phyloP scores from a whole-genome alignment of 345 rosid genomes.

The Psidium friedrichsthalianum region DNA sequence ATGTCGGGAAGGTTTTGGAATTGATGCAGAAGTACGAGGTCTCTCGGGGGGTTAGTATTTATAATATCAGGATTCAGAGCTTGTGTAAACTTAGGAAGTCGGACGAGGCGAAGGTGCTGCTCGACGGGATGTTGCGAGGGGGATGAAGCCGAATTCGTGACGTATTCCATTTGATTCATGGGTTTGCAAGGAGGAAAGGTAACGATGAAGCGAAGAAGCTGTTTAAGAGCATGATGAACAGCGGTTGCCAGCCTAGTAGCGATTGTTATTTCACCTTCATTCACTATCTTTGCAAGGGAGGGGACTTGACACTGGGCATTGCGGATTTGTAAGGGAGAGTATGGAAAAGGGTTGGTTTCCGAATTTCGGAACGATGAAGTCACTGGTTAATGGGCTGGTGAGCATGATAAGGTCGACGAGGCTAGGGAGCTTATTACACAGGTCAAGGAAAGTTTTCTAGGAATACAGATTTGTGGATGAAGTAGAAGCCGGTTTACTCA shows the following conservation, averaged over 20 bases:
- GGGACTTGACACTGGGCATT: slow-evolving; percentile 61
- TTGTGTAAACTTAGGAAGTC: slow-evolving; percentile 54
- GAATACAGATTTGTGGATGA: slow-evolving; percentile 52
- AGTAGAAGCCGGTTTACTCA: slow-evolving; percentile 55
- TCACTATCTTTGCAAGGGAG: slow-evolving; percentile 44
- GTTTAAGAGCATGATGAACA: slow-evolving; percentile 43
- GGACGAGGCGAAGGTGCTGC: slow-evolving; percentile 48
- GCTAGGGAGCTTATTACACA: slow-evolving; percentile 41
- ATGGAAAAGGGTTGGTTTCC: slow-evolving; percentile 75
- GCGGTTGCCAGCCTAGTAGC: slow-evolving; percentile 40
- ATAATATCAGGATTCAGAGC: slow-evolving; percentile 56
- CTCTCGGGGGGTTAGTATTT: slow-evolving; percentile 17
- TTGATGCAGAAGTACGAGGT: slow-evolving; percentile 48
- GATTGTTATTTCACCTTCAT: slow-evolving; percentile 45
- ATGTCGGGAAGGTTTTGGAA: slow-evolving; percentile 51
- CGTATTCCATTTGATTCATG: slow-evolving; percentile 57
- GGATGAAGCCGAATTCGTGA: slow-evolving; percentile 35
- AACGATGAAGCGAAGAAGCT: slow-evolving; percentile 55
- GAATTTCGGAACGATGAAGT: slow-evolving; percentile 42
- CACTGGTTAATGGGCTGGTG: slow-evolving; percentile 55
- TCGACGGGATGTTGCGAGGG: slow-evolving; percentile 38
- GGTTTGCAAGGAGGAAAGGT: slow-evolving; percentile 55
- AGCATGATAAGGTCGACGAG: slow-evolving; percentile 40
- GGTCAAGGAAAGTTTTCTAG: slow-evolving; percentile 47
- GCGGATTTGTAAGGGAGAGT: slow-evolving; percentile 39